Evolutionary conservation across 176 grass and related monocot species (phyloP).

Genomic region (Oropetium thomaeum): DNA sequence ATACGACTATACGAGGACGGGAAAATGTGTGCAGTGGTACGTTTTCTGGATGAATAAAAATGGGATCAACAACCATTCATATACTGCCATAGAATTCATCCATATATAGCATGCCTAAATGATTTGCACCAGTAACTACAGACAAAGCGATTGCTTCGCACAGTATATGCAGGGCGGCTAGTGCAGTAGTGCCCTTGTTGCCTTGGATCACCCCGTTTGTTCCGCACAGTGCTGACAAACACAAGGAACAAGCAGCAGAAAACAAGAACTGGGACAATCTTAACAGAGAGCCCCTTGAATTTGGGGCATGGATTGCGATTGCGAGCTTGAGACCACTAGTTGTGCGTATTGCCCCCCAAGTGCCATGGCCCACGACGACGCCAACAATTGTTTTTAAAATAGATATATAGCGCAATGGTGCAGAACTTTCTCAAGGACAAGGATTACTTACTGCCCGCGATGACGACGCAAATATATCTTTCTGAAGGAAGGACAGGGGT

Average conservation of each 20-base stretch:
- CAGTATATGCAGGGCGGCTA: conserved; percentile 10
- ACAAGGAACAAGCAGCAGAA: conserved; percentile 41
- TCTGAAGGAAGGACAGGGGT: too few relatives aligned
- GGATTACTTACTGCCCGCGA: too few relatives aligned
- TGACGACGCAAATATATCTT: too few relatives aligned
- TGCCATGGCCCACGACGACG: conserved; percentile 17
- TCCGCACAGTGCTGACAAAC: conserved; percentile 22
- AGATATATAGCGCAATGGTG: too few relatives aligned
- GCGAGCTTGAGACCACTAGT: background rate
- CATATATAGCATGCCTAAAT: background rate
- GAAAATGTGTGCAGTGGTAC: background rate
- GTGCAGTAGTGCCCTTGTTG: too few relatives aligned
- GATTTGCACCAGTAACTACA: background rate
- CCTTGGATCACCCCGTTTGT: conserved; percentile 17
- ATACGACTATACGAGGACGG: too few relatives aligned
- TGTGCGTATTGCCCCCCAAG: conserved; percentile 18
- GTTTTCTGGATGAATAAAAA: background rate
- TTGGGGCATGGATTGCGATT: conserved; percentile 18
- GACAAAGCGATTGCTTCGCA: conserved; percentile 17
- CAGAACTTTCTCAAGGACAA: too few relatives aligned
- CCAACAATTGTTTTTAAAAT: background rate
- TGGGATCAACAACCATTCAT: background rate
- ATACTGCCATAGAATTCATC: background rate
- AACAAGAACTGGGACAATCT: conserved; percentile 28
- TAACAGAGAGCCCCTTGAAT: conserved; percentile 42